Conservation (phyloP, 306 rosid species). For the Canavalia ensiformis region DNA sequence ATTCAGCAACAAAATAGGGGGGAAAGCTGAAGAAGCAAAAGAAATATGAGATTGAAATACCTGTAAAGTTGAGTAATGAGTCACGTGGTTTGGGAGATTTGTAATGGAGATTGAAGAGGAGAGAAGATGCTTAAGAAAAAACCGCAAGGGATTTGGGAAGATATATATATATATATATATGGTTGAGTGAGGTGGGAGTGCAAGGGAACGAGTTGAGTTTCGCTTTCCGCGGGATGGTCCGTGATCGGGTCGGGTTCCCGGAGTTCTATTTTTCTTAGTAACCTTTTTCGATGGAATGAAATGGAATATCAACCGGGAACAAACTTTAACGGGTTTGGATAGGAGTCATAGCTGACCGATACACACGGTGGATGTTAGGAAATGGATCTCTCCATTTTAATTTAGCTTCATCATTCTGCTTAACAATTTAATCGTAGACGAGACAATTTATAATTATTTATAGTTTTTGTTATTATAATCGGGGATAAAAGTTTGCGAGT, state of each 20-base stretch:
- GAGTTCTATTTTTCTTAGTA: not conserved
- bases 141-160: not conserved
- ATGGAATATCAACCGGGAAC: not conserved
- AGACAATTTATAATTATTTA: too few relatives aligned
- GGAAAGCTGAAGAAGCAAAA: not conserved
- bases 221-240: not conserved
- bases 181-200: not conserved
- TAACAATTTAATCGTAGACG: too few relatives aligned
- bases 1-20: not conserved
- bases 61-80: conserved; percentile 6
- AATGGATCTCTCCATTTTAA: too few relatives aligned
- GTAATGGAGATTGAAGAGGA: conserved; percentile 2
- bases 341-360: not conserved
- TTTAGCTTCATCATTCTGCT: too few relatives aligned
- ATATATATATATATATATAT: not conserved
- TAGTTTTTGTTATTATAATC: too few relatives aligned
- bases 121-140: conserved; percentile 15
- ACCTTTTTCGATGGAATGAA: not conserved
- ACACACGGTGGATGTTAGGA: not conserved
- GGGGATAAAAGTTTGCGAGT: too few relatives aligned
- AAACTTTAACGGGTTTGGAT: conserved; percentile 18
- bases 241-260: conserved; percentile 45
- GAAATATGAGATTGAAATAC: not conserved
- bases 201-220: not conserved
- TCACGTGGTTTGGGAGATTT: not conserved